A percentile compares a stretch with the other conserved stretches of the same genome.
phyloP scores from a whole-genome alignment of 352 stramenopile genomes.

The Poterioochromonas sp. region DNA sequence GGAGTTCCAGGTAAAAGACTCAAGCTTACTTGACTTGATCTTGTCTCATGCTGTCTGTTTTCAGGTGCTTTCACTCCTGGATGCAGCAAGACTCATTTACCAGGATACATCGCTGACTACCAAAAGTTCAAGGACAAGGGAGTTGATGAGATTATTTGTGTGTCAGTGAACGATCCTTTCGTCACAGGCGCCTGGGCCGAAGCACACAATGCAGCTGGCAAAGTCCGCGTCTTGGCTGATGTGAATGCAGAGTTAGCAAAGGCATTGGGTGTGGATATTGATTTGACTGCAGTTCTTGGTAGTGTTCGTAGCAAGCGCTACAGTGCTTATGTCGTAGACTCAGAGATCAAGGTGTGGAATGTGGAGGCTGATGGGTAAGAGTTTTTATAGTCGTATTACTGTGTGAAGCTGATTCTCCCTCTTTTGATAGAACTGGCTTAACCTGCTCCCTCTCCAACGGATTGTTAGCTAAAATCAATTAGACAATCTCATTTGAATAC shows the following conservation, averaged over 20 bases:
- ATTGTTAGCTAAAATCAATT: not conserved
- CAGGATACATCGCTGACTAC: not conserved
- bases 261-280: not conserved
- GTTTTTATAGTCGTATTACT: too few relatives aligned
- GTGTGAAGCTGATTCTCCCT: too few relatives aligned
- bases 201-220: not conserved
- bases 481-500: too few relatives aligned
- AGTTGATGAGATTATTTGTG: not conserved
- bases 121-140: not conserved
- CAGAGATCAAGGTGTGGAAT: not conserved
- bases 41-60: not conserved
- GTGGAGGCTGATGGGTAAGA: not conserved
- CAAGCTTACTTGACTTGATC: not conserved
- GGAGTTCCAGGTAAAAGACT: not conserved
- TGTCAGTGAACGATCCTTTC: not conserved
- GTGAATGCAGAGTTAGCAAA: not conserved
- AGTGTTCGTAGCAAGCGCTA: not conserved
- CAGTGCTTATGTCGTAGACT: not conserved
- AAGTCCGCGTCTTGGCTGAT: not conserved
- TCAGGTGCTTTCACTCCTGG: slow-evolving; percentile 4
- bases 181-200: not conserved
- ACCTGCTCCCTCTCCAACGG: not conserved
- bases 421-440: not conserved
- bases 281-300: not conserved
- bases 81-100: slow-evolving; percentile 1